These are phyloP conservation scores for Dothistroma pini DNA, from an alignment of 2,329 filamentous ascomycete genomes.

Conservation along the genomic window DNA sequence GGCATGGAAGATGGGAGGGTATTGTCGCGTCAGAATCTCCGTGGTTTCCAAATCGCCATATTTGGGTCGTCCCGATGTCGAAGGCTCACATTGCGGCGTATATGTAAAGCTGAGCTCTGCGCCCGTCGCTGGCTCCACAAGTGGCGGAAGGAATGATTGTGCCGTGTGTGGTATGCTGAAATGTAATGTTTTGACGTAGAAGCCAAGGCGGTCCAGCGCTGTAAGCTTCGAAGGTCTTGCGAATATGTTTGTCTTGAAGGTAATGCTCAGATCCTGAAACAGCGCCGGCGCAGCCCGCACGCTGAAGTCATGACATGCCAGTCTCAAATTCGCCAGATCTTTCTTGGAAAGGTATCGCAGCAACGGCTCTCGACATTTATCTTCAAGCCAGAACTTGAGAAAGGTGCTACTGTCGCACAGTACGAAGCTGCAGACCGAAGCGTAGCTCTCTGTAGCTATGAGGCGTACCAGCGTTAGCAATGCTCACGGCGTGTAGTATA, in stretches of 20 bases:
- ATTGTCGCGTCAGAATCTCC: slow-evolving; percentile 79
- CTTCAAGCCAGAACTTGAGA: slow-evolving; percentile 49
- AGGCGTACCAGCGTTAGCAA: slow-evolving; percentile 20
- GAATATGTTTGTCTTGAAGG: slow-evolving; percentile 71
- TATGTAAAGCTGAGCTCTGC: slow-evolving; percentile 79
- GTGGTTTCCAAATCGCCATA: slow-evolving; percentile 77
- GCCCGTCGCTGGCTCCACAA: slow-evolving; percentile 73
- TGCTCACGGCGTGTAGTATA: slow-evolving; percentile 3
- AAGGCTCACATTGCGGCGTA: slow-evolving; percentile 62
- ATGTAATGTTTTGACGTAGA: slow-evolving; percentile 71
- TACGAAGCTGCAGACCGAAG: slow-evolving; percentile 48
- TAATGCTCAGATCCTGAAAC: slow-evolving; percentile 66
- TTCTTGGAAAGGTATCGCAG: slow-evolving; percentile 40
- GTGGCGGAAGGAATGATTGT: slow-evolving; percentile 79
- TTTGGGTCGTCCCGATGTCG: slow-evolving; percentile 63
- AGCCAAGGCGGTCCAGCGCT: slow-evolving; percentile 72
- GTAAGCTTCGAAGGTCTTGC: slow-evolving; percentile 69
- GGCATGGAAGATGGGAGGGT: slow-evolving; percentile 83
- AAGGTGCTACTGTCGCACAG: slow-evolving; percentile 48
- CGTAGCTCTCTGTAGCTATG: slow-evolving; percentile 44
- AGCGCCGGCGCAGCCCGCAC: slow-evolving; percentile 65
- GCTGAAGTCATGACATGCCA: slow-evolving; percentile 67
- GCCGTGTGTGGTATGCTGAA: slow-evolving; percentile 73
- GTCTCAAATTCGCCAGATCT: slow-evolving; percentile 53
- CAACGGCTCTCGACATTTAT: slow-evolving; percentile 45